These are phyloP conservation scores for Pseudonitzschia multistriata DNA, from an alignment of 108 stramenopile genomes.

Conservation along the genomic window DNA sequence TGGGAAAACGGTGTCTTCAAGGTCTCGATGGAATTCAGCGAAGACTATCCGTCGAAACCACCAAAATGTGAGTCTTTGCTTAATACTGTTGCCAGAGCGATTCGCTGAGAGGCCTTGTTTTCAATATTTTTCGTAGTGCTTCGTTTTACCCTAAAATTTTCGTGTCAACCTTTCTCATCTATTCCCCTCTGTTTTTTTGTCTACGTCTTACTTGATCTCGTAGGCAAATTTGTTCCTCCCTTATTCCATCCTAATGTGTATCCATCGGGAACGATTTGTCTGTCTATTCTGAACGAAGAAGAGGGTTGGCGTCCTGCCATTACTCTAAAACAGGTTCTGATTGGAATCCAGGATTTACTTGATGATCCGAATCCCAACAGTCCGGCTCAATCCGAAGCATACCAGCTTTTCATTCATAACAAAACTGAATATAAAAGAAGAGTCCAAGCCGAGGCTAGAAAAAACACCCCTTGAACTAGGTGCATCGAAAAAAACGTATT, in stretches of 20 bases:
- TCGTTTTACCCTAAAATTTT: no score
- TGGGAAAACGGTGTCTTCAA: conserved; percentile 98
- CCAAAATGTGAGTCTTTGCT: conserved; percentile 93
- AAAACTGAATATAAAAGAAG: conserved; percentile 83
- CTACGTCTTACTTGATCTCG: neutral
- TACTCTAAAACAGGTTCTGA: conserved; percentile 94
- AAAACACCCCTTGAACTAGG: conserved; percentile 3
- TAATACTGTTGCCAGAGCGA: neutral
- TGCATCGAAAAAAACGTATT: neutral
- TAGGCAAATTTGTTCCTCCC: conserved; percentile 57
- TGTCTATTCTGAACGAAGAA: conserved; percentile 97
- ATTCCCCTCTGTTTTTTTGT: no score
- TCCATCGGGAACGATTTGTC: conserved; percentile 96
- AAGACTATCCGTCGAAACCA: conserved; percentile 97
- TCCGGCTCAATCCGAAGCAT: conserved; percentile 95
- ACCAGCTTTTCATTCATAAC: conserved; percentile 87
- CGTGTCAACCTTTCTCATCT: no score
- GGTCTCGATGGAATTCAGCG: conserved; percentile 92
- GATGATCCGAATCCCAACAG: conserved; percentile 92
- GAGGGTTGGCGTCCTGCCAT: conserved; percentile 99
- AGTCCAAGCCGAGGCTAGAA: conserved; percentile 76
- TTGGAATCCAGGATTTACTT: conserved; percentile 97
- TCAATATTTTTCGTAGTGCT: no score
- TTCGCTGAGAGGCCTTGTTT: no score
- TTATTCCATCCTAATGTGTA: conserved; percentile 75